Evolutionary conservation across 2,329 filamentous ascomycete species (phyloP).

Genomic region (Cordyceps farinosa): DNA sequence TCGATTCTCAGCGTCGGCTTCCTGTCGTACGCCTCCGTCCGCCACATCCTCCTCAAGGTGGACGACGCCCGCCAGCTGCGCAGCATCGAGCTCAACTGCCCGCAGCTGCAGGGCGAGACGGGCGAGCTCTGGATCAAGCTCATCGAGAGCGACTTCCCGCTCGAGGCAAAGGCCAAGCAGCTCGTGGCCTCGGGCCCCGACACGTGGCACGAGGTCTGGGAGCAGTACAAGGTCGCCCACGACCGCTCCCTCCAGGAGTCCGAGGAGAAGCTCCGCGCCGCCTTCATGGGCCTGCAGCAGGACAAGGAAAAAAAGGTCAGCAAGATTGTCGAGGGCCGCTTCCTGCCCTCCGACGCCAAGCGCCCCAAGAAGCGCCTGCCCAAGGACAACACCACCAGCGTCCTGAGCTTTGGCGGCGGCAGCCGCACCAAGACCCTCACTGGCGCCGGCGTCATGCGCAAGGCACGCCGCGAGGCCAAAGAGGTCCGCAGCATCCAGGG

Average conservation of each 20-base stretch:
- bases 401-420: conserved; percentile 44
- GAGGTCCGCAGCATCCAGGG: conserved; percentile 50
- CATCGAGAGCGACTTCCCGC: conserved; percentile 72
- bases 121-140: conserved; percentile 74
- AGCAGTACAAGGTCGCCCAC: conserved; percentile 60
- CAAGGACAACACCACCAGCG: conserved; percentile 29
- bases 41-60: conserved; percentile 66
- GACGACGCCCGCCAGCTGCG: conserved; percentile 72
- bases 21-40: conserved; percentile 60
- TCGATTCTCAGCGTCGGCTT: conserved; percentile 67
- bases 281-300: conserved; percentile 54
- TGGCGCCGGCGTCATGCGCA: conserved; percentile 52
- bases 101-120: conserved; percentile 68
- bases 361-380: conserved; percentile 32
- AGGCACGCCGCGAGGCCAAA: conserved; percentile 53
- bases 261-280: conserved; percentile 53
- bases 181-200: conserved; percentile 54
- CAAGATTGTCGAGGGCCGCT: conserved; percentile 51
- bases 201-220: conserved; percentile 77
- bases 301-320: conserved; percentile 56
- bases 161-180: conserved; percentile 53
- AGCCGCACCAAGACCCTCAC: conserved; percentile 50
- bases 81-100: conserved; percentile 68
- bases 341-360: conserved; percentile 38
- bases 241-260: conserved; percentile 57